Conservation (phyloP, 768 basidiomycete genomes). For the Pisolithus albus region DNA sequence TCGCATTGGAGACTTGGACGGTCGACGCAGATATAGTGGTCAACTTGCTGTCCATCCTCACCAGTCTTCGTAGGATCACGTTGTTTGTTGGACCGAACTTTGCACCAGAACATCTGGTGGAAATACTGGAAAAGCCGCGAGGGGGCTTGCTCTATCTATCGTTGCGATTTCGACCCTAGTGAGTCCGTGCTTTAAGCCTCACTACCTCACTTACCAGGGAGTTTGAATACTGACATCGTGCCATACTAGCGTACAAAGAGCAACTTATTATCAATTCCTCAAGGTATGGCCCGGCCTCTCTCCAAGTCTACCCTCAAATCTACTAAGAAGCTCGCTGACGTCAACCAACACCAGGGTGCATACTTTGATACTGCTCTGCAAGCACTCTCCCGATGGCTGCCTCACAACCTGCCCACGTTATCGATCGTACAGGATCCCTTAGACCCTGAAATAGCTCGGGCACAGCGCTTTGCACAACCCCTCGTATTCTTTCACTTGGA, state of each 20-base stretch:
- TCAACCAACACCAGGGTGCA: slow-evolving; percentile 44
- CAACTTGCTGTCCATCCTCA: slow-evolving; percentile 57
- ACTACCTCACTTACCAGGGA: background rate
- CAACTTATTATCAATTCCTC: slow-evolving; percentile 78
- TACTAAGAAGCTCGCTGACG: background rate
- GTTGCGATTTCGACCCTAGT: slow-evolving; percentile 82
- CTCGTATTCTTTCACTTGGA: slow-evolving; percentile 78
- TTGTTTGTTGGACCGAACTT: slow-evolving; percentile 74
- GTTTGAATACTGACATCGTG: background rate
- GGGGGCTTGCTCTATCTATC: slow-evolving; percentile 44
- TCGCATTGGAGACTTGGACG: slow-evolving; percentile 56
- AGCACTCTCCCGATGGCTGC: slow-evolving; percentile 60
- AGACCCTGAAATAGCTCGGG: slow-evolving; percentile 32
- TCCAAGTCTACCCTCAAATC: background rate
- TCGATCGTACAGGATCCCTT: slow-evolving; percentile 67
- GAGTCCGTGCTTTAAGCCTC: slow-evolving; percentile 21
- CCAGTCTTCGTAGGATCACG: slow-evolving; percentile 41
- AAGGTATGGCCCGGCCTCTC: slow-evolving; percentile 35
- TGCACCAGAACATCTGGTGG: slow-evolving; percentile 74
- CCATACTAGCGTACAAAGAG: slow-evolving; percentile 51
- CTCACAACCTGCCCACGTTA: slow-evolving; percentile 33
- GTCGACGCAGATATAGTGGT: slow-evolving; percentile 71
- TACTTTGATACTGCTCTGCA: slow-evolving; percentile 75
- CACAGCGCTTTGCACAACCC: slow-evolving; percentile 66
- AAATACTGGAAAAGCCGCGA: slow-evolving; percentile 50